A percentile compares a stretch with the other conserved stretches of the same genome.
Evolutionary conservation across 1,284 basidiomycete species (phyloP).

Genomic region (Microbotryum violaceum): DNA sequence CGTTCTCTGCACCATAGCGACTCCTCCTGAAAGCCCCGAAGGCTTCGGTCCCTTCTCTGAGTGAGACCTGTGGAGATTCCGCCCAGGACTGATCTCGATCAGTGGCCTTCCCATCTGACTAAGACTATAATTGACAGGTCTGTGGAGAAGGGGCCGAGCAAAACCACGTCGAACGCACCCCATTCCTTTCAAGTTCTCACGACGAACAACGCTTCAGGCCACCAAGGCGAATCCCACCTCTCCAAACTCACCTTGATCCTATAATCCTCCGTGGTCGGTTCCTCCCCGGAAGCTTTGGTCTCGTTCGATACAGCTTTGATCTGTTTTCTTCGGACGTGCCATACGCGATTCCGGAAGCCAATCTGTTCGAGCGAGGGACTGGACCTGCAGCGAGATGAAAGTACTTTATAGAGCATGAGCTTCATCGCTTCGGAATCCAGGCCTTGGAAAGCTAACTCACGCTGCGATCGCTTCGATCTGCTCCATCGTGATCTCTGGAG

Average conservation of each 20-base stretch:
- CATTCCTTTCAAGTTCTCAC: constrained; percentile 19
- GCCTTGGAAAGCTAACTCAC: background rate
- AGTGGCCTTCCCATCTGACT: background rate
- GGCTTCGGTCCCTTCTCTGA: constrained; percentile 13
- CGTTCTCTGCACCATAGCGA: constrained; percentile 26
- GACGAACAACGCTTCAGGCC: constrained; percentile 29
- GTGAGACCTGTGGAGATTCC: no score
- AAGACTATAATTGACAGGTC: background rate
- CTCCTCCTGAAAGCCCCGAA: constrained; percentile 28
- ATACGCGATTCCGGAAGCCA: constrained; percentile 31
- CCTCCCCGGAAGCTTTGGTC: background rate
- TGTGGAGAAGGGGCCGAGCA: no score
- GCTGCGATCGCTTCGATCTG: constrained; percentile 14
- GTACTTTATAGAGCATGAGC: no score
- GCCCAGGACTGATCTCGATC: background rate
- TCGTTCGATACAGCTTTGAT: background rate
- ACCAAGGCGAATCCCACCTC: constrained; percentile 22
- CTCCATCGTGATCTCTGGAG: constrained; percentile 10
- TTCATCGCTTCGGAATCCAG: no score
- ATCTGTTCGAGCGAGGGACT: constrained; percentile 20
- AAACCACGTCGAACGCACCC: background rate
- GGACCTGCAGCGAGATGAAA: constrained; percentile 5
- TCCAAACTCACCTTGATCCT: constrained; percentile 21
- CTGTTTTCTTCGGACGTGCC: constrained; percentile 18
- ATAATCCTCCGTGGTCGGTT: background rate